Conservation (phyloP, 75 land plant species). For the Azolla pinnata region DNA sequence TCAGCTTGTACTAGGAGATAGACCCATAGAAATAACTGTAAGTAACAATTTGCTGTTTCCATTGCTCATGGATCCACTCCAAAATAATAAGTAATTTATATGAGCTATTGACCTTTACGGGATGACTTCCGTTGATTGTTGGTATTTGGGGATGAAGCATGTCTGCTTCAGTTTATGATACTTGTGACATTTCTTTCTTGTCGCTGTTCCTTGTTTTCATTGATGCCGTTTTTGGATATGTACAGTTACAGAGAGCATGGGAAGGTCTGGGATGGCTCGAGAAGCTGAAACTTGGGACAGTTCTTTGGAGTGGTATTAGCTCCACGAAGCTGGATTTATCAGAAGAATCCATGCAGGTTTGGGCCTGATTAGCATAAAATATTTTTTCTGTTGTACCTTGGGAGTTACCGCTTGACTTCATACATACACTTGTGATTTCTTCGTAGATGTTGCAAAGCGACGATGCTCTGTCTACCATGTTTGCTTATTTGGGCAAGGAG, state of each 20-base stretch:
- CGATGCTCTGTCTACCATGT: slow-evolving; percentile 50
- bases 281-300: slow-evolving; percentile 31
- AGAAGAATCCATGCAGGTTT: slow-evolving; percentile 39
- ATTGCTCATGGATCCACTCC: too few species aligned
- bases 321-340: slow-evolving; percentile 38
- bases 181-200: background rate
- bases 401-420: too few species aligned
- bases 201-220: background rate
- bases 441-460: slow-evolving; percentile 41
- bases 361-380: too few species aligned
- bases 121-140: too few species aligned
- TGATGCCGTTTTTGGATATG: background rate
- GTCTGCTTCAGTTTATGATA: too few species aligned
- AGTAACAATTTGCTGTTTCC: too few species aligned
- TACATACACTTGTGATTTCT: too few species aligned
- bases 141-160: too few species aligned
- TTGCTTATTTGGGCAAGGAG: slow-evolving; percentile 46
- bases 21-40: slow-evolving; percentile 94
- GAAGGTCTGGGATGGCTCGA: slow-evolving; percentile 58
- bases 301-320: slow-evolving; percentile 51
- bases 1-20: slow-evolving; percentile 85
- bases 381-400: too few species aligned
- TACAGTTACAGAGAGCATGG: slow-evolving; percentile 85
- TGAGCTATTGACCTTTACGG: too few species aligned
- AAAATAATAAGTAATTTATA: too few species aligned